Evolutionary conservation across 2,329 filamentous ascomycete genomes (phyloP).

Genomic region (Talaromyces sp.): DNA sequence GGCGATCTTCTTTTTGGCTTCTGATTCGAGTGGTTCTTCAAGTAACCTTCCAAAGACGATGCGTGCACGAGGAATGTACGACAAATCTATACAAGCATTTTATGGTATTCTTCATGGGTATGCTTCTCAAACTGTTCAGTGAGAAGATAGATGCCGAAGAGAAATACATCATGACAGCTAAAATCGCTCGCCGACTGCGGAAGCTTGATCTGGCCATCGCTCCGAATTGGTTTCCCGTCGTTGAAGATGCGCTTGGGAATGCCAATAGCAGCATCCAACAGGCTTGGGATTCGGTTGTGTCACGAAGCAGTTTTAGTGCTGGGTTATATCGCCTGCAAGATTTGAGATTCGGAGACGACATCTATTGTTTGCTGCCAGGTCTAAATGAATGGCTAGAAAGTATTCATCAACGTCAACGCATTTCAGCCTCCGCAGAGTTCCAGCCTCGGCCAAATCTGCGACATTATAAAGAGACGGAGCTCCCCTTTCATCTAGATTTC

Average conservation of each 20-base stretch:
- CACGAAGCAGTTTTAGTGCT: neutral
- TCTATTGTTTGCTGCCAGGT: constrained; percentile 6
- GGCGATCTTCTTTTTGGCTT: constrained; percentile 54
- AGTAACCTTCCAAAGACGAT: constrained; percentile 1
- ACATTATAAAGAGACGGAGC: neutral
- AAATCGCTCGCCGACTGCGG: constrained; percentile 4
- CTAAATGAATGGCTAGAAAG: constrained; percentile 9
- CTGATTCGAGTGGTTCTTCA: constrained; percentile 41
- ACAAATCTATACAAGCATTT: constrained; percentile 4
- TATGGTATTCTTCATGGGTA: constrained; percentile 8
- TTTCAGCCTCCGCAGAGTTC: neutral
- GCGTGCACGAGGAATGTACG: neutral
- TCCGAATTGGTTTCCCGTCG: neutral
- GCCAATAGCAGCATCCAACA: constrained; percentile 5
- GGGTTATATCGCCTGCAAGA: neutral
- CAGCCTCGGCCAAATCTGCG: neutral
- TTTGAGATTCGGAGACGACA: neutral
- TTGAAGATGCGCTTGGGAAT: constrained; percentile 1
- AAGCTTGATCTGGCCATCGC: constrained; percentile 3
- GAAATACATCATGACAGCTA: constrained; percentile 8
- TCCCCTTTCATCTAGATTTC: neutral
- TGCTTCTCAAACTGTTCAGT: neutral
- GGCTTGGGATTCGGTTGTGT: neutral
- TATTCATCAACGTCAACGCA: neutral
- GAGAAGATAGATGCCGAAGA: neutral